Conservation (phyloP, 2,329 filamentous ascomycete species). For the Calonectria pseudoturangicola region DNA sequence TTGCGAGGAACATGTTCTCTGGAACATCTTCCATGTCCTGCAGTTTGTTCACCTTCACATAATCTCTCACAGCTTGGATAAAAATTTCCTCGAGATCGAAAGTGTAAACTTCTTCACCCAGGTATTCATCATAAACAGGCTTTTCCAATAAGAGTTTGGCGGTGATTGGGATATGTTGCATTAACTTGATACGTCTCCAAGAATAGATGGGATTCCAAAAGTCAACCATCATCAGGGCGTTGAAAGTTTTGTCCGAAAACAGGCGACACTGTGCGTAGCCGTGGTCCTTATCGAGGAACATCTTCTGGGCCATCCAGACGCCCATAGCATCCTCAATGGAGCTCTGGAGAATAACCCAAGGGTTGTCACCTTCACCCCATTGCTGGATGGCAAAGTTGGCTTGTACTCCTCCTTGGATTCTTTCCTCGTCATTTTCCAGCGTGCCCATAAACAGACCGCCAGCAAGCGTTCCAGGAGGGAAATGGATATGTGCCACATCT, state of each 20-base stretch:
- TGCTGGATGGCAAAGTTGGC: conserved; percentile 7
- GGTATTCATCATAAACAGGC: not conserved
- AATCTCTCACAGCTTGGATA: not conserved
- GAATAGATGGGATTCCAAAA: conserved; percentile 35
- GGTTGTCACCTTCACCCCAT: conserved; percentile 18
- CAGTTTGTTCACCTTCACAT: not conserved
- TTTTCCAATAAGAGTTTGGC: not conserved
- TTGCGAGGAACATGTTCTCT: conserved; percentile 5
- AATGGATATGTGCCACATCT: not conserved
- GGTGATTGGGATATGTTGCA: conserved; percentile 25
- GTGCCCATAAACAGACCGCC: conserved; percentile 7
- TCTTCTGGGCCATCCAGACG: conserved; percentile 23
- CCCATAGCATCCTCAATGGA: conserved; percentile 18
- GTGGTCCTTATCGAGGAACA: not conserved
- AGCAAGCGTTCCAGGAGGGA: not conserved
- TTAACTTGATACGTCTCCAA: conserved; percentile 26
- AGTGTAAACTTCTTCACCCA: not conserved
- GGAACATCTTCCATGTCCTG: not conserved
- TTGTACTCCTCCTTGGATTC: not conserved
- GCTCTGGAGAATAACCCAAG: conserved; percentile 14
- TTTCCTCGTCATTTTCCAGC: not conserved
- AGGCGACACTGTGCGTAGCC: conserved; percentile 6
- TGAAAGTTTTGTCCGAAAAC: conserved; percentile 18
- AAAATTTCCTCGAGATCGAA: conserved; percentile 20
- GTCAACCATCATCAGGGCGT: conserved; percentile 30